Evolutionary conservation across 331 rosid species (phyloP), one percentile per base, ranked within the genome.

Genomic region (Saraca asoca): DNA sequence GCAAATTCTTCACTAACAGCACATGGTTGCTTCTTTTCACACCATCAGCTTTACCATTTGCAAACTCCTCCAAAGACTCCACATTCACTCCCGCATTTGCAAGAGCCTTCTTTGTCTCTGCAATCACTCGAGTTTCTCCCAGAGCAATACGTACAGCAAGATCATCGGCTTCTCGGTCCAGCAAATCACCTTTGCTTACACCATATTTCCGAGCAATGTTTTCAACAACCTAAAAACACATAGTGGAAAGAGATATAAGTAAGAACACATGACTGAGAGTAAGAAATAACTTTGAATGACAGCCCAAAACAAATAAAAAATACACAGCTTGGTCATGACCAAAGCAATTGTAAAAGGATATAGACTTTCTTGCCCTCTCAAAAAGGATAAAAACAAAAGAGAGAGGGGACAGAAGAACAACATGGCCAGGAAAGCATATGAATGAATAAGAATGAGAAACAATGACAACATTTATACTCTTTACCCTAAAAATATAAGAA

Each of bases 121-220:
- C 80, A 79, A 93, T 85, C 76, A 90, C 96, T 83, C 88, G 95
- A 58, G 96, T 83, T 82, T 93, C 96, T 41, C 91, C 98, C 75
- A 86, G 74, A 58, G 98, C 96, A 72, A 90, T 75, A 7, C 92
- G 85, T 35, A 90, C 92, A 19, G 97, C 95, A 41, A 88, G 88
- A 84, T 87, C 95, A 76, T 84, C 85, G 53, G 97, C 96, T 71
- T 90, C 95, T 17, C 78, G 79, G 63, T 88, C 96, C 60, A 90
- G 85, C 13, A 93, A 85, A 58, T 86, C 96, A 76, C 91, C 66
- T 81, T 93, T 93, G 70, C 84, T 85, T 9, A 94, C 91, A 59
- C 97, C 96, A 73, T 80, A 73, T 78, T 81, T 94, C 73, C 87
- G 82, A 58, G 97, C 91, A 73, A 85, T 77, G 59, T 86, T 88